phyloP scores from a whole-genome alignment of 495 filamentous ascomycete genomes.

The Lasiosphaeris hirsuta region DNA sequence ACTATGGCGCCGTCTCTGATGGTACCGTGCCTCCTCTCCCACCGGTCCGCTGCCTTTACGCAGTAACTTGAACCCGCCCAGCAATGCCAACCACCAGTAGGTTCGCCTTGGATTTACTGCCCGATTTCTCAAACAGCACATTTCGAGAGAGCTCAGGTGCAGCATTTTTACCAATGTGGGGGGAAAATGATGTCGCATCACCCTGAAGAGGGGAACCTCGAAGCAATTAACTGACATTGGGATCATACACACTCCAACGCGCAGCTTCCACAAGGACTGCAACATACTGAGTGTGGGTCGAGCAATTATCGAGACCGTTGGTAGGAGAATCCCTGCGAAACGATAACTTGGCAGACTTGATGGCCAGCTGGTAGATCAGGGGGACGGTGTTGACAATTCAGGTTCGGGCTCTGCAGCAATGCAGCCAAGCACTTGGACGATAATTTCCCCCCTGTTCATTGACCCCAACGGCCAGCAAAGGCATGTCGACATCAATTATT shows the following conservation, averaged over 20 bases:
- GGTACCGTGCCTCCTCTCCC: too few relatives aligned
- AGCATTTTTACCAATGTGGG: slow-evolving; percentile 38
- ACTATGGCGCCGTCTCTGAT: slow-evolving; percentile 56
- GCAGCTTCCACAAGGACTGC: slow-evolving; percentile 62
- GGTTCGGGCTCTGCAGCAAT: slow-evolving; percentile 55
- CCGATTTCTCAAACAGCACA: too few relatives aligned
- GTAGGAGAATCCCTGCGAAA: slow-evolving; percentile 41
- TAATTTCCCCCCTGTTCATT: slow-evolving; percentile 60
- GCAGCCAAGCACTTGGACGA: slow-evolving; percentile 65
- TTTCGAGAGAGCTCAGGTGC: too few relatives aligned
- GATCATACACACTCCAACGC: too few relatives aligned
- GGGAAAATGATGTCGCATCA: too few relatives aligned
- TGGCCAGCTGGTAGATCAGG: slow-evolving; percentile 60
- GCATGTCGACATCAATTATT: slow-evolving; percentile 19
- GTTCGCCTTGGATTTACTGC: too few relatives aligned
- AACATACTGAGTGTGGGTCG: slow-evolving; percentile 57
- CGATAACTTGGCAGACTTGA: slow-evolving; percentile 46
- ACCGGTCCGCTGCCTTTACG: slow-evolving; percentile 47
- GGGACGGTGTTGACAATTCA: slow-evolving; percentile 51
- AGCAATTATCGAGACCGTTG: slow-evolving; percentile 48
- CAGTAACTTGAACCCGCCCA: background rate
- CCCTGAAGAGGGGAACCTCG: slow-evolving; percentile 36
- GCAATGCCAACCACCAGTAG: too few relatives aligned
- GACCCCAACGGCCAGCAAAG: slow-evolving; percentile 47
- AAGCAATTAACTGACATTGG: slow-evolving; percentile 46